These are phyloP conservation scores for Psilocybe mexicana DNA, from an alignment of 1,284 basidiomycete genomes.

Conservation along the genomic window DNA sequence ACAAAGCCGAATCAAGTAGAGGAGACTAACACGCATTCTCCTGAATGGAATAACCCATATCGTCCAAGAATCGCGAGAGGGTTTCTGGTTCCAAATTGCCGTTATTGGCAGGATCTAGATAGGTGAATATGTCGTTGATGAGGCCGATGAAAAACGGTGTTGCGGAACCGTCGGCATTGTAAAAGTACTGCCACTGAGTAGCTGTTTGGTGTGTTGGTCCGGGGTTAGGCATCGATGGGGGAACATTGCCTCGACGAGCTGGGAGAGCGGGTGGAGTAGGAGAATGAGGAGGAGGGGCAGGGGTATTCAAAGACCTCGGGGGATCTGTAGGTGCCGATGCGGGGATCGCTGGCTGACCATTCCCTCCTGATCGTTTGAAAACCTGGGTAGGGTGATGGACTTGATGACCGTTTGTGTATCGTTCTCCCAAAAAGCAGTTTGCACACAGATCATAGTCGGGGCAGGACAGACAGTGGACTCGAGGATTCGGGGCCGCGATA, in stretches of 20 bases:
- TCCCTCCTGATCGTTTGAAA: slow-evolving; percentile 7
- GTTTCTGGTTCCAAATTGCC: slow-evolving; percentile 14
- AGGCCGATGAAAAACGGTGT: slow-evolving; percentile 3
- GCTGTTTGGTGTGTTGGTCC: background rate
- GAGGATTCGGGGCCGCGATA: slow-evolving; percentile 8
- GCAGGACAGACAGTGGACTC: slow-evolving; percentile 10
- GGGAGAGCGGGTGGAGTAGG: background rate
- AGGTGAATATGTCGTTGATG: slow-evolving; percentile 15
- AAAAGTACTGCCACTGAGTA: slow-evolving; percentile 11
- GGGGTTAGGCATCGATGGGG: background rate
- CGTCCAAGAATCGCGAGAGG: slow-evolving; percentile 12
- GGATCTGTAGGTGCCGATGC: background rate
- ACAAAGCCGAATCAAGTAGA: background rate
- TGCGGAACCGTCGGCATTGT: slow-evolving; percentile 8
- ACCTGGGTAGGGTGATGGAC: slow-evolving; percentile 4
- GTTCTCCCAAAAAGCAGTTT: slow-evolving; percentile 10
- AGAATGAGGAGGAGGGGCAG: background rate
- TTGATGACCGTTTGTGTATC: slow-evolving; percentile 3
- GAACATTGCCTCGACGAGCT: background rate
- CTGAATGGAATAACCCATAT: slow-evolving; percentile 12
- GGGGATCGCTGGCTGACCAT: background rate
- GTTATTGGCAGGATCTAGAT: slow-evolving; percentile 9
- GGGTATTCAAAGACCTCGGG: background rate
- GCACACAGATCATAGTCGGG: slow-evolving; percentile 14
- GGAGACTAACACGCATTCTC: slow-evolving; percentile 13